Conservation (phyloP, 148 eudicot genomes). For the Vaccinium darrowii region DNA sequence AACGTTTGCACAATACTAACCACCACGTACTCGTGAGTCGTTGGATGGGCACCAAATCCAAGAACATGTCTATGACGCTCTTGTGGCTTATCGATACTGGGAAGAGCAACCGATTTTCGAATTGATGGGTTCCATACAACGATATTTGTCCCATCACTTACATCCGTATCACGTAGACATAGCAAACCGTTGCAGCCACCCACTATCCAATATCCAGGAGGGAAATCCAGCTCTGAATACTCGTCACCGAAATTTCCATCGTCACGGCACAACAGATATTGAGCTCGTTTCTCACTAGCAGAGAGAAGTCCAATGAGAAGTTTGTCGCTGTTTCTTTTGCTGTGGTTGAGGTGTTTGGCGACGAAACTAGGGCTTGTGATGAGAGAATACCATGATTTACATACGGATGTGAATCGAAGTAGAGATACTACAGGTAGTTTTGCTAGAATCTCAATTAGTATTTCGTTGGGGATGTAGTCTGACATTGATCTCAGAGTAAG, state of each 20-base stretch:
- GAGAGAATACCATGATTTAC: constrained; percentile 14
- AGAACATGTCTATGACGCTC: constrained; percentile 21
- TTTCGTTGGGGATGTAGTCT: neutral
- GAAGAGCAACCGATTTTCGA: constrained; percentile 2
- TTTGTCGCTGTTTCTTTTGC: neutral
- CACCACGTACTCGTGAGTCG: neutral
- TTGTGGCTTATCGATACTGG: constrained; percentile 17
- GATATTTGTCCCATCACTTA: neutral
- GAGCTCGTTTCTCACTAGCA: neutral
- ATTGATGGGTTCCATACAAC: constrained; percentile 34
- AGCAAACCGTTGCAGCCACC: constrained; percentile 30
- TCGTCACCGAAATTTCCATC: constrained; percentile 4
- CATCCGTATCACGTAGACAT: constrained; percentile 25
- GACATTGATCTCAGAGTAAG: neutral
- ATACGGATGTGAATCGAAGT: neutral
- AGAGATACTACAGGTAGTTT: constrained; percentile 7
- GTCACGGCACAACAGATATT: constrained; percentile 8
- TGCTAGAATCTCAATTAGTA: neutral
- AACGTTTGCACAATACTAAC: neutral
- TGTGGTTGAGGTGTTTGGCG: neutral
- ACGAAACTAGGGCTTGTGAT: constrained; percentile 10
- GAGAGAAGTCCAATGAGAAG: neutral
- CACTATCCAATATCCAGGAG: constrained; percentile 30
- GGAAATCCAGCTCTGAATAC: constrained; percentile 19
- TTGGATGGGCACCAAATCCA: constrained; percentile 25